These are phyloP conservation scores for Trifolium pratense DNA, from an alignment of 306 rosid genomes.

Conservation along the genomic window DNA sequence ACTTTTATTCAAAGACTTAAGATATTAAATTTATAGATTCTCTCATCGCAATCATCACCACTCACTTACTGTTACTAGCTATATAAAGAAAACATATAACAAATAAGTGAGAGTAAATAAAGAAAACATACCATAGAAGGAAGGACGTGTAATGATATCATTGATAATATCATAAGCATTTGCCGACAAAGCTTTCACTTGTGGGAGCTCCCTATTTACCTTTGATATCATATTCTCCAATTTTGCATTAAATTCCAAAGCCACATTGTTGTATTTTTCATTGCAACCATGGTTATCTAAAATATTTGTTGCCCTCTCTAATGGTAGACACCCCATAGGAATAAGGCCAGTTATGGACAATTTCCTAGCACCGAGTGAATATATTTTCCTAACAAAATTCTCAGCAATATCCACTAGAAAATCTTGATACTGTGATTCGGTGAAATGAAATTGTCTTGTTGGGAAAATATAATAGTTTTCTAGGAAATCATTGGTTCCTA, in stretches of 20 bases:
- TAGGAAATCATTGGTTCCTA: background rate
- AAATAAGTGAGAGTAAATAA: too few relatives aligned
- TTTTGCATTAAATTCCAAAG: constrained; percentile 41
- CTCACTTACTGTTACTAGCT: too few relatives aligned
- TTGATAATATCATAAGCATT: constrained; percentile 20
- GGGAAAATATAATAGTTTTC: background rate
- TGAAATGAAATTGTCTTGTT: background rate
- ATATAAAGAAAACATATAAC: too few relatives aligned
- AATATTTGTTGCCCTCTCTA: constrained; percentile 44
- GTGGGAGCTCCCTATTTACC: constrained; percentile 39
- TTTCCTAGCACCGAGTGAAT: constrained; percentile 45
- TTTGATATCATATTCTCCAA: constrained; percentile 24
- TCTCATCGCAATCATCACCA: too few relatives aligned
- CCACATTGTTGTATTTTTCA: constrained; percentile 42
- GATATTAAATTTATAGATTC: too few relatives aligned
- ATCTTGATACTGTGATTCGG: background rate
- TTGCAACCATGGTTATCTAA: constrained; percentile 29
- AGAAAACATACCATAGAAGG: constrained; percentile 38
- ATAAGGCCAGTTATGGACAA: constrained; percentile 41
- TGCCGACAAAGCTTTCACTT: constrained; percentile 3
- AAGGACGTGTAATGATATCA: constrained; percentile 42
- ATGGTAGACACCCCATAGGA: constrained; percentile 47
- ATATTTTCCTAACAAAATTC: constrained; percentile 40
- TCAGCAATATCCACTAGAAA: constrained; percentile 12
- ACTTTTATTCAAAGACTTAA: too few relatives aligned